Conservation (phyloP, 257 asterid species). For the Scutellaria barbata region DNA sequence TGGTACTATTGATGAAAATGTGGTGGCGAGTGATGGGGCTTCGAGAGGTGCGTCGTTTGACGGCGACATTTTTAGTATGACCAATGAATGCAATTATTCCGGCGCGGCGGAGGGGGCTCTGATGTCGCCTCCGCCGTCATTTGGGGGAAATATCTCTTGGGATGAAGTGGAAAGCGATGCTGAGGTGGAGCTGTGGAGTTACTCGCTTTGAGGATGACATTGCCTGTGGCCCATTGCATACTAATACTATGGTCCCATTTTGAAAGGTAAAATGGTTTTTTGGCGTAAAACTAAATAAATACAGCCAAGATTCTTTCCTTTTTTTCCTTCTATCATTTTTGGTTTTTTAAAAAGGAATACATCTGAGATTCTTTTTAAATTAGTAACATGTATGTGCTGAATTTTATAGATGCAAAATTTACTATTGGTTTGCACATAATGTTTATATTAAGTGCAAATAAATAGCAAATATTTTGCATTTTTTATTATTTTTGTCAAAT, state of each 20-base stretch:
- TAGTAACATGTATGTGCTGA: no score
- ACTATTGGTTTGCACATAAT: no score
- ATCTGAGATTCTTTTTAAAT: neutral
- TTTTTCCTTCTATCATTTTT: no score
- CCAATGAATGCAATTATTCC: neutral
- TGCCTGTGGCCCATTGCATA: neutral
- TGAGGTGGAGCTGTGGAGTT: slow-evolving; percentile 62
- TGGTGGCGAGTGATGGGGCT: neutral
- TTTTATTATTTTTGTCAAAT: no score
- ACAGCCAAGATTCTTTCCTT: no score
- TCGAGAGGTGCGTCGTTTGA: neutral
- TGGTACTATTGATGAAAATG: neutral
- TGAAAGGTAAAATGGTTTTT: neutral
- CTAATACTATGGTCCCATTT: neutral
- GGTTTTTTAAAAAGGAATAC: neutral
- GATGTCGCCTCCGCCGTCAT: slow-evolving; percentile 55
- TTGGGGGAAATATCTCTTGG: slow-evolving; percentile 33
- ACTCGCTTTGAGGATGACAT: slow-evolving; percentile 36
- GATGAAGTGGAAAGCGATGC: slow-evolving; percentile 47
- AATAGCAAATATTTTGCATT: no score
- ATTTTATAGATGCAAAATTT: no score
- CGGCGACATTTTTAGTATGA: neutral
- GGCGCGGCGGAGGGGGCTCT: slow-evolving; percentile 40
- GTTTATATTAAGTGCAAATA: no score
- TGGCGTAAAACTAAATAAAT: neutral